These are phyloP conservation scores for Coniochaeta ligniaria DNA, from an alignment of 2,329 filamentous ascomycete genomes.

Conservation along the genomic window DNA sequence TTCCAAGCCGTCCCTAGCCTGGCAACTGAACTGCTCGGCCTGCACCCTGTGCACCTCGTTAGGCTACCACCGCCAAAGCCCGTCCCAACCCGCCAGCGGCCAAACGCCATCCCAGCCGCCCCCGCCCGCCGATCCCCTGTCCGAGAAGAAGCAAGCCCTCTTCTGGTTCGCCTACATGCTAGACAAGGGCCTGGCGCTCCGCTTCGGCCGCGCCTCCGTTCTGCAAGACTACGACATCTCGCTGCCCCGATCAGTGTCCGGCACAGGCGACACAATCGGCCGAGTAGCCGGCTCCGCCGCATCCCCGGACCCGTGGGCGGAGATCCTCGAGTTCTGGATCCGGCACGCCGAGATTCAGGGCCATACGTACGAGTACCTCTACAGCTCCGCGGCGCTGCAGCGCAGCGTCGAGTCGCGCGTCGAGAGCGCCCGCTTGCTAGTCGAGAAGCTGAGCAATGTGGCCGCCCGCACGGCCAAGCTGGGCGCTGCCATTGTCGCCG, in stretches of 20 bases:
- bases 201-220: constrained; percentile 49
- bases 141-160: constrained; percentile 30
- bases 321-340: constrained; percentile 47
- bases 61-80: constrained; percentile 47
- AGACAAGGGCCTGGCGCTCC: constrained; percentile 50
- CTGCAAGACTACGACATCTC: constrained; percentile 53
- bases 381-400: constrained; percentile 39
- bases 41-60: constrained; percentile 54
- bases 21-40: constrained; percentile 53
- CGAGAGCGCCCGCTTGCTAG: constrained; percentile 29
- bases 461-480: constrained; percentile 27
- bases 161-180: constrained; percentile 48
- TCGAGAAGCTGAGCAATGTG: constrained; percentile 27
- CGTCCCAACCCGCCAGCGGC: constrained; percentile 9
- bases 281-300: constrained; percentile 12
- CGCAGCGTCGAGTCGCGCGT: constrained; percentile 30
- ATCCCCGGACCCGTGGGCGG: constrained; percentile 31
- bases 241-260: constrained; percentile 20
- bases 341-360: constrained; percentile 49
- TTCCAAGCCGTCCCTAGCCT: constrained; percentile 56
- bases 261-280: constrained; percentile 13
- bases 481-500: constrained; percentile 5
- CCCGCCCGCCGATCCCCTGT: constrained; percentile 7
- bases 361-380: constrained; percentile 49
- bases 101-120: constrained; percentile 11